Base-by-base conservation (phyloP, 2,329 filamentous ascomycete genomes). In the Claviceps monticola region DNA sequence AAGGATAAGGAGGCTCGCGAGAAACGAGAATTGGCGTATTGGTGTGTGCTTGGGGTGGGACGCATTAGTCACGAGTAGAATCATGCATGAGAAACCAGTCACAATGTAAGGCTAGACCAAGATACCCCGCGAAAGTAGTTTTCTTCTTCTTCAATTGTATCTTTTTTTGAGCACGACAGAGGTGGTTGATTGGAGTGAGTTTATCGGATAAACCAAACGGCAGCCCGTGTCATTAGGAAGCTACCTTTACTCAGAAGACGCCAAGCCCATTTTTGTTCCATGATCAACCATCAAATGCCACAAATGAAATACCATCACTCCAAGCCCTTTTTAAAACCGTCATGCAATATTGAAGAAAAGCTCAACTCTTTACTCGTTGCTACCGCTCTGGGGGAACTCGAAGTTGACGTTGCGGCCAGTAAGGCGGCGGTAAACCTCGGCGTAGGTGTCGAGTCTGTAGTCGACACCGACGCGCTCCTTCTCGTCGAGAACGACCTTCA, bases 391-490 rank as follows among this genome's bases (percentile, higher is more conserved):
- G 67, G 93, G 93, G 84, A 98, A 98, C 84, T 98, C 93, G 71
- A 98, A 98, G 75, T 84, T 83, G 71, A 97, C 93, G 71, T 83
- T 83, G 76, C 94, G 93, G 75, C 93, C 93, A 58, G 93, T 98
- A 70, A 98, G 80, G 68, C 88, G 85, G 75, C 89, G 88, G 87
- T 98, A 98, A 71, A 98, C 93, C 84, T 98, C 93, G 61, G 88
- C 88, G 83, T 98, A 98, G 72, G 91, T 96, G 77, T 98, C 93
- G 66, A 98, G 88, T 73, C 93, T 84, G 86, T 97, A 96, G 82
- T 98, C 93, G 66, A 98, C 91, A 73, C 90, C 89, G 69, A 90
- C 91, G 67, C 90, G 88, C 87, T 98, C 93, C 88, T 98, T 98
- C 87, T 97, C 93, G 75, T 98, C 93, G 56, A 98, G 84, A 70